Conservation (phyloP, 1,284 basidiomycete genomes). For the Ustilago tritici region DNA sequence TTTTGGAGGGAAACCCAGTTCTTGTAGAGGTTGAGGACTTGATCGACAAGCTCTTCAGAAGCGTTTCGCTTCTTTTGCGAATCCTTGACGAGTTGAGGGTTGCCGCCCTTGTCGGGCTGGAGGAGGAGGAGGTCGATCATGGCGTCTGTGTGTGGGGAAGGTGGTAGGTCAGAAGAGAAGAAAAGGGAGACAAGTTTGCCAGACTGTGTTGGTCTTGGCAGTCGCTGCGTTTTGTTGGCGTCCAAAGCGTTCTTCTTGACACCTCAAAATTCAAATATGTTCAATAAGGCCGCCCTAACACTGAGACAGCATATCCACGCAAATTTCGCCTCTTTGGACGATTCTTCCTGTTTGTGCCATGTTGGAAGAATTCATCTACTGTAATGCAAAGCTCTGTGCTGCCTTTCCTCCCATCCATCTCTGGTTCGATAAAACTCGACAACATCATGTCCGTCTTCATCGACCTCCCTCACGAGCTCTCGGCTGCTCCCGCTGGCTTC, state of each 20-base stretch:
- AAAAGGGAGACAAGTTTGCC: not conserved
- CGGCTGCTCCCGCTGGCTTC: constrained; percentile 62
- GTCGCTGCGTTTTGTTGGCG: constrained; percentile 3
- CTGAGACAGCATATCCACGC: not conserved
- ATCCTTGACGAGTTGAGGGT: constrained; percentile 90
- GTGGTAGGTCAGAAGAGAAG: not conserved
- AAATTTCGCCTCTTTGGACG: not conserved
- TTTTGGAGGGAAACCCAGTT: constrained; percentile 92
- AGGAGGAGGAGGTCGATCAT: constrained; percentile 60
- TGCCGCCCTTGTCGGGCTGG: constrained; percentile 77
- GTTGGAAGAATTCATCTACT: constrained; percentile 29
- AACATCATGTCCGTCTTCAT: constrained; percentile 57
- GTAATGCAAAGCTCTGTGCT: not conserved
- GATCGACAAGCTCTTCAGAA: constrained; percentile 89
- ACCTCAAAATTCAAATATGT: not conserved
- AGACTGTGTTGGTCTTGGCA: constrained; percentile 19
- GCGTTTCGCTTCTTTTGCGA: constrained; percentile 92
- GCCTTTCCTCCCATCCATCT: constrained; percentile 1
- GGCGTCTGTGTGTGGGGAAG: constrained; percentile 1
- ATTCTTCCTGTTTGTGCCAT: constrained; percentile 15
- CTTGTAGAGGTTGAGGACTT: constrained; percentile 89
- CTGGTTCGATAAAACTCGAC: constrained; percentile 12
- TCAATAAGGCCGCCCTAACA: not conserved
- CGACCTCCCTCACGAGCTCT: constrained; percentile 62
- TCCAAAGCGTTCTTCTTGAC: constrained; percentile 11